phyloP scores from a whole-genome alignment of 2,329 filamentous ascomycete genomes.

The Aspergillus ochraceus region DNA sequence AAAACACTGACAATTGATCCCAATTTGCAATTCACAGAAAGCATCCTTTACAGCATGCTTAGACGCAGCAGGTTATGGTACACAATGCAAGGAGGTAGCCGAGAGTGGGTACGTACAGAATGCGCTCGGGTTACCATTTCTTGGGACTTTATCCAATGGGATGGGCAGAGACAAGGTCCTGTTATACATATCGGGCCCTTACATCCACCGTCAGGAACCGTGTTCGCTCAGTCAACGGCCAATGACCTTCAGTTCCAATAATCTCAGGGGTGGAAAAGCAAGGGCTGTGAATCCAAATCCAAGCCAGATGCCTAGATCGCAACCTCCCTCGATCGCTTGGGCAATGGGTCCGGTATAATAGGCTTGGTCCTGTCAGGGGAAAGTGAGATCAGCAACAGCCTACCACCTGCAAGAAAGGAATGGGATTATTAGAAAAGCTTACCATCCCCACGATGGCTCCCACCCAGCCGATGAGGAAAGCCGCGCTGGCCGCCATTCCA shows the following conservation, averaged over 20 bases:
- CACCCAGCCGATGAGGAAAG: conserved; percentile 42
- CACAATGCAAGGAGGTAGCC: background rate
- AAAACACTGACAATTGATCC: background rate
- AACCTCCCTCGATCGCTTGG: conserved; percentile 28
- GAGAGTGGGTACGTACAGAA: background rate
- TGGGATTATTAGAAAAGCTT: conserved; percentile 4
- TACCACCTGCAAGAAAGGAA: background rate
- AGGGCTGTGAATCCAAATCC: conserved; percentile 35
- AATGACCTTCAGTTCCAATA: conserved; percentile 32
- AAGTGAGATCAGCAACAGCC: conserved; percentile 3
- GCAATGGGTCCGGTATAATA: conserved; percentile 42
- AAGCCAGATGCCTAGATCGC: conserved; percentile 41
- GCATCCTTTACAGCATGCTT: background rate
- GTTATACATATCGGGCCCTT: background rate
- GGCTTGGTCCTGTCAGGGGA: conserved; percentile 31
- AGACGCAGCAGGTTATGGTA: background rate
- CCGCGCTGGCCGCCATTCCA: conserved; percentile 40
- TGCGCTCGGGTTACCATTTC: background rate
- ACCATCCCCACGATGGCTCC: conserved; percentile 45
- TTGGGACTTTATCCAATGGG: background rate
- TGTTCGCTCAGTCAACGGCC: conserved; percentile 23
- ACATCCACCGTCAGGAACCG: background rate
- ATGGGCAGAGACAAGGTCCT: background rate
- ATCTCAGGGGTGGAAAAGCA: conserved; percentile 36
- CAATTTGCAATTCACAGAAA: background rate